A percentile compares a stretch with the other conserved stretches of the same genome.
Conservation (phyloP, 139 green algal species). For the Desmodesmus armatus region DNA sequence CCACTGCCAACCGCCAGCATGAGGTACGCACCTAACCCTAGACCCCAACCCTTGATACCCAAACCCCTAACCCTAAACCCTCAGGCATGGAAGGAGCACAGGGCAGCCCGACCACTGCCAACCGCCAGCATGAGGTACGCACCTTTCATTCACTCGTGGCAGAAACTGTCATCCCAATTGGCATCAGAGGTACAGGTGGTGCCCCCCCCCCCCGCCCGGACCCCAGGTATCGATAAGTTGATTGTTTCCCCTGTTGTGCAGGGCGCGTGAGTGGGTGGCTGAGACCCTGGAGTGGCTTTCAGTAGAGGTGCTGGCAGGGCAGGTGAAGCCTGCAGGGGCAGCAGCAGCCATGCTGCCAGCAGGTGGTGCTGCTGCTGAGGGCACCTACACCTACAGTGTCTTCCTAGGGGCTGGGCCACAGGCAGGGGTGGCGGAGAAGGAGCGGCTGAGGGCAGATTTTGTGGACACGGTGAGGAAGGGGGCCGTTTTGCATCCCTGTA, state of each 20-base stretch:
- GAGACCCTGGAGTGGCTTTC: neutral
- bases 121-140: too few species aligned
- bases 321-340: constrained; percentile 7
- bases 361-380: neutral
- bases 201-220: neutral
- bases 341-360: neutral
- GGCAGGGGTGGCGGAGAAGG: neutral
- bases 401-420: neutral
- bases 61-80: too few species aligned
- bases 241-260: constrained; percentile 1
- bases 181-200: too few species aligned
- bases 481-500: neutral
- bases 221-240: neutral
- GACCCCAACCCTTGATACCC: too few species aligned
- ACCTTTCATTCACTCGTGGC: too few species aligned
- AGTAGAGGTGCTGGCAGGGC: neutral
- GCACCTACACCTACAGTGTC: neutral
- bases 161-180: too few species aligned
- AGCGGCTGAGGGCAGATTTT: neutral
- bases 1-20: too few species aligned
- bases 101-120: too few species aligned
- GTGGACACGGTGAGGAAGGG: constrained; percentile 9
- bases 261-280: constrained; percentile 12
- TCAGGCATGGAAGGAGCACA: too few species aligned
- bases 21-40: too few species aligned